Base-by-base conservation (phyloP, 352 stramenopile species). In the Phytophthora podocarpi region DNA sequence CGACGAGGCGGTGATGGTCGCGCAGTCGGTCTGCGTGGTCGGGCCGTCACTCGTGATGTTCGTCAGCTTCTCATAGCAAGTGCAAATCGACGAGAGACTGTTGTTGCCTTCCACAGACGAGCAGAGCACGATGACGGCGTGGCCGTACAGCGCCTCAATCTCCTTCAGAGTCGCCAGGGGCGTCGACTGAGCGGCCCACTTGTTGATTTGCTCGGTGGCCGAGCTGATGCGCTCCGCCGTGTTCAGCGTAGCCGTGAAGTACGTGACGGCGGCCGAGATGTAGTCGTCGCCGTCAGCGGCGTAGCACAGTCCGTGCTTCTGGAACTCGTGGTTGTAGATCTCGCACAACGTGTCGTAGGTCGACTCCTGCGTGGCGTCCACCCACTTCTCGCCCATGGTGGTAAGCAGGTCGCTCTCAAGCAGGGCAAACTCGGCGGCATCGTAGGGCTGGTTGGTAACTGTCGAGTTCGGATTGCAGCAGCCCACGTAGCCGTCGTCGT, bases 251-350 rank as follows among this genome's bases (percentile, higher is more conserved):
- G 78, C 76, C 16, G 66, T 40, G 54, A 93, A 91, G 78, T 93
- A 93, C 27, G 79, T 77, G 15, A 78, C 77, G 6, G 84, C 76
- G 9, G 70, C 74, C 26, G 78, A 66, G 35, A 79, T 76, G 51
- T 72, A 83, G 68, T 93, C 66, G 57, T 64, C 67, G 8, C 58
- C 82, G 21, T 69, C 67, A 1, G 84, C 78, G 39, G 73, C 76
- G 61, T 84, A 93, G 76, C 84, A 93, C 36, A 91, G n/a, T n/a
- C 84, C 84, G 67, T 93, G 84, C 74, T 93, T 93, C 75, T 93
- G 84, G 74, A 87, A 90, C 63, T 91, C 82, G 72, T 93, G 84
- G 71, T 90, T 74, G 73, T 91, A 93, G 58, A 89, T 85, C 71
- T 93, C 80, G 50, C 84, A 93, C 11, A 91, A 62, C 51, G 72